These are phyloP conservation scores for Coccomyxa sp. DNA, from an alignment of 139 green algal species.

Conservation along the genomic window DNA sequence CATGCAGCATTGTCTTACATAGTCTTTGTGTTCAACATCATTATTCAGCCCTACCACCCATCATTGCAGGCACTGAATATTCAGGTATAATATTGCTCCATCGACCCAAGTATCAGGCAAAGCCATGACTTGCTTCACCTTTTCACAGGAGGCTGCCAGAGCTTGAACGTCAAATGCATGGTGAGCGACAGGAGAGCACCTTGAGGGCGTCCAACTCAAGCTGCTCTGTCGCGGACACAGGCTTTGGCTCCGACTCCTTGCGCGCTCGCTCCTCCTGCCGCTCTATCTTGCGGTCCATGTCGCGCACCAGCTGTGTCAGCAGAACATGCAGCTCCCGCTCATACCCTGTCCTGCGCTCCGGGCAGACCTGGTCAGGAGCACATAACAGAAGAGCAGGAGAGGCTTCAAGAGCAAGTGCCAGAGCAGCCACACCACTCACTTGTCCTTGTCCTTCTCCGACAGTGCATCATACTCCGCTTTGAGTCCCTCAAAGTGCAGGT, in stretches of 20 bases:
- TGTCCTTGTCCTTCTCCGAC: constrained; percentile 53
- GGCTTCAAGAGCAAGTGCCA: background rate
- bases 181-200: background rate
- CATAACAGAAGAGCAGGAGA: background rate
- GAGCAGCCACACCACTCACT: constrained; percentile 20
- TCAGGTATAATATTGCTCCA: no score
- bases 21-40: no score
- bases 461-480: constrained; percentile 60
- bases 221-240: constrained; percentile 52
- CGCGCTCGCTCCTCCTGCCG: constrained; percentile 68
- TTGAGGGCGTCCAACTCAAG: constrained; percentile 53
- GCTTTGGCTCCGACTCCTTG: constrained; percentile 53
- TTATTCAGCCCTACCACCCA: no score
- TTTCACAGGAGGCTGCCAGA: no score
- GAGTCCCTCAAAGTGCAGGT: constrained; percentile 63
- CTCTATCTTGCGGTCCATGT: constrained; percentile 85
- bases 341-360: constrained; percentile 55
- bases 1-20: no score
- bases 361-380: no score
- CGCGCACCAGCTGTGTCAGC: constrained; percentile 63
- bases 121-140: no score
- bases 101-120: no score
- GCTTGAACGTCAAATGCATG: no score
- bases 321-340: constrained; percentile 61
- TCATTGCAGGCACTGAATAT: no score